Percentiles rank a stretch among this genome's conserved stretches.
Conservation (phyloP, 495 filamentous ascomycete species). For the Aspergillus sclerotioniger region DNA sequence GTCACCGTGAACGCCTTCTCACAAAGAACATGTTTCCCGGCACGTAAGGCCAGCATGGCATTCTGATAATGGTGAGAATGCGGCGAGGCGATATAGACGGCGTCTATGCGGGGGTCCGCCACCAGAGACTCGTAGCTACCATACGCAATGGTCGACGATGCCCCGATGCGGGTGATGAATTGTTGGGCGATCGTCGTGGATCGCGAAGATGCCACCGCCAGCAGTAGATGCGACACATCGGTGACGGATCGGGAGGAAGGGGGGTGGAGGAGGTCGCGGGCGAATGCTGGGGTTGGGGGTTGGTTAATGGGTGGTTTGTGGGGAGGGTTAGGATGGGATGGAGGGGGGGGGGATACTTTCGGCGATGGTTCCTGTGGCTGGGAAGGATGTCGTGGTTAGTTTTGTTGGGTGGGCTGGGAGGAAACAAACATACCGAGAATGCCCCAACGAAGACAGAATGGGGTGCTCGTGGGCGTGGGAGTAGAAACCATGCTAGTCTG, state of each 20-base stretch:
- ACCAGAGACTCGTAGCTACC: constrained; percentile 70
- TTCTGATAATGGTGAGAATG: constrained; percentile 77
- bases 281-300: constrained; percentile 65
- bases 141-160: constrained; percentile 44
- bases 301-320: not conserved
- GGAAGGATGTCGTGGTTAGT: not conserved
- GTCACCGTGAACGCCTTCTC: constrained; percentile 63
- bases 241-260: no score
- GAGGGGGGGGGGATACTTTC: constrained; percentile 5
- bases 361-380: constrained; percentile 2
- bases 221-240: not conserved
- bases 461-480: no score
- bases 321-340: no score
- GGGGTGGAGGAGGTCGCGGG: constrained; percentile 70
- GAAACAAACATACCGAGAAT: constrained; percentile 46
- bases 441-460: constrained; percentile 52
- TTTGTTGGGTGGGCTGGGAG: not conserved
- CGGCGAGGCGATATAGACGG: constrained; percentile 81
- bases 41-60: constrained; percentile 40
- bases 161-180: constrained; percentile 39
- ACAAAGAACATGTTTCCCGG: constrained; percentile 43
- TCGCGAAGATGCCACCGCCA: constrained; percentile 5
- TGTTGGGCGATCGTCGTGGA: not conserved
- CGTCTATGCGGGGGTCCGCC: constrained; percentile 64
- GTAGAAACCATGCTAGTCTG: no score